These are phyloP conservation scores for Porpolomopsis calyptriformis DNA, from an alignment of 768 basidiomycete species.

Conservation along the genomic window DNA sequence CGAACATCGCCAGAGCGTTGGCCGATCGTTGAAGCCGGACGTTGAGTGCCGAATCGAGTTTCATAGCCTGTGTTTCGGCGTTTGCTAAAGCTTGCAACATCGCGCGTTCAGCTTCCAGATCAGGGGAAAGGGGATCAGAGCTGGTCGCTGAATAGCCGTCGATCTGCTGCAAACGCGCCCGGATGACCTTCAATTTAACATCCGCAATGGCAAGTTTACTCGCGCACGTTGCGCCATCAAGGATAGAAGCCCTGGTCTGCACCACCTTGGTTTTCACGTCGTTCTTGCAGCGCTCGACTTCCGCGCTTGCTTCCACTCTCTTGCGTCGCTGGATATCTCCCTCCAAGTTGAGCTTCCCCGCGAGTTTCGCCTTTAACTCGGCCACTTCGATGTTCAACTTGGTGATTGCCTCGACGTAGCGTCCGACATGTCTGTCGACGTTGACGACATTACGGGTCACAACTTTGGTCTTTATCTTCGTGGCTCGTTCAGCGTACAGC, in stretches of 20 bases:
- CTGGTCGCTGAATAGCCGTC: conserved; percentile 29
- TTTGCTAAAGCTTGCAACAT: conserved; percentile 55
- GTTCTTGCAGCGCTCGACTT: conserved; percentile 61
- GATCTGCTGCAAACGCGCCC: conserved; percentile 49
- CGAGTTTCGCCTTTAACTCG: conserved; percentile 77
- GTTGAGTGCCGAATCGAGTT: conserved; percentile 47
- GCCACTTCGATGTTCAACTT: conserved; percentile 75
- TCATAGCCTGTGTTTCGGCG: conserved; percentile 61
- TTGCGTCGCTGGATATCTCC: conserved; percentile 54
- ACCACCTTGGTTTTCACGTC: conserved; percentile 66
- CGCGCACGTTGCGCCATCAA: conserved; percentile 65
- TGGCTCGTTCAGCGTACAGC: conserved; percentile 93
- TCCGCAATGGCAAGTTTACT: conserved; percentile 65
- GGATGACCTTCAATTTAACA: conserved; percentile 53
- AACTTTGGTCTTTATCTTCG: conserved; percentile 97
- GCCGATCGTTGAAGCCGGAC: conserved; percentile 53
- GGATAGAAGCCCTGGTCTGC: conserved; percentile 58
- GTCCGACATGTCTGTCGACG: conserved; percentile 88
- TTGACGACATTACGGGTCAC: conserved; percentile 92
- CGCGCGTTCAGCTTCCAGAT: conserved; percentile 63
- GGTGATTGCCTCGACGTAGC: conserved; percentile 91
- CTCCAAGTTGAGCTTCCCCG: conserved; percentile 56
- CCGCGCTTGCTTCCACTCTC: conserved; percentile 57
- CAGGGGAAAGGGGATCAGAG: conserved; percentile 32
- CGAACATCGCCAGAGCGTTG: conserved; percentile 74